Evolutionary conservation across 495 filamentous ascomycete genomes (phyloP).

Genomic region (Hypoxylon lienhwacheense): DNA sequence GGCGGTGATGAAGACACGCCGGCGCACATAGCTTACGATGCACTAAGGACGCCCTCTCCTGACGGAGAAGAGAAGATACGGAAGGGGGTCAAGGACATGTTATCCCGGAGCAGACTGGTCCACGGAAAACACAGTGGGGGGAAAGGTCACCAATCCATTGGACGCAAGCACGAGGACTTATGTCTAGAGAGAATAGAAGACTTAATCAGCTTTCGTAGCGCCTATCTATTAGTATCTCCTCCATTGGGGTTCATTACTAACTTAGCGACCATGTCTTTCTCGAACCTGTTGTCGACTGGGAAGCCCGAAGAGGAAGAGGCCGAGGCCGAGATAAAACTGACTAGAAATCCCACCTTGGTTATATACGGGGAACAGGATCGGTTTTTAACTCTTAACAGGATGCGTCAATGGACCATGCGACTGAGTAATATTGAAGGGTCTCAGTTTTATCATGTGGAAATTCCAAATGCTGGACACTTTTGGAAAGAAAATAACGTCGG

Average conservation of each 20-base stretch:
- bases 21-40: slow-evolving; percentile 33
- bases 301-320: slow-evolving; percentile 33
- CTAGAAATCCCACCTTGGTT: slow-evolving; percentile 62
- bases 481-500: slow-evolving; percentile 72
- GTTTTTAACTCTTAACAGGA: slow-evolving; percentile 70
- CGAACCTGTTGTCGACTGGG: slow-evolving; percentile 24
- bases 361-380: slow-evolving; percentile 79
- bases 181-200: slow-evolving; percentile 33
- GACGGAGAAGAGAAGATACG: slow-evolving; percentile 43
- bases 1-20: slow-evolving; percentile 44
- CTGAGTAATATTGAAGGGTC: slow-evolving; percentile 47
- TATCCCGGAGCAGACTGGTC: slow-evolving; percentile 40
- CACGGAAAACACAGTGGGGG: slow-evolving; percentile 21
- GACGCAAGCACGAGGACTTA: slow-evolving; percentile 17
- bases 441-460: slow-evolving; percentile 57
- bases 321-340: slow-evolving; percentile 57
- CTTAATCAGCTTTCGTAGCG: slow-evolving; percentile 41
- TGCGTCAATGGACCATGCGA: slow-evolving; percentile 69
- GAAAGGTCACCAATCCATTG: slow-evolving; percentile 2
- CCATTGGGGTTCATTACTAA: slow-evolving; percentile 65
- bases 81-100: slow-evolving; percentile 45
- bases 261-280: slow-evolving; percentile 58
- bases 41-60: slow-evolving; percentile 26
- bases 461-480: slow-evolving; percentile 78
- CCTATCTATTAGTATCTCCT: slow-evolving; percentile 82